phyloP scores from a whole-genome alignment of 441 rosid species.

The Geranium incanum region DNA sequence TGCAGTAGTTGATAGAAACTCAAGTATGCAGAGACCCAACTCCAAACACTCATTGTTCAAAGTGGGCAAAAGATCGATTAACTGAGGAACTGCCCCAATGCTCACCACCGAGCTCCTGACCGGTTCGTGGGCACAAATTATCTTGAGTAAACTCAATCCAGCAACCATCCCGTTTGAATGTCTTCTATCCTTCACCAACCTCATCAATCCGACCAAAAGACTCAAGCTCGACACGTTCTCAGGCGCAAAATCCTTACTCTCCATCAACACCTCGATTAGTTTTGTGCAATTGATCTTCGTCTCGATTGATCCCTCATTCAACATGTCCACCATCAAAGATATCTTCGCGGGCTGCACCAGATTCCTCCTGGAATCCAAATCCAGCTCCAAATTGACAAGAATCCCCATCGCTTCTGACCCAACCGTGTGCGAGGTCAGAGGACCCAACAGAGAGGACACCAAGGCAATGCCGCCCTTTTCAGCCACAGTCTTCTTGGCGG shows the following conservation, averaged over 20 bases:
- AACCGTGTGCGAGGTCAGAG: constrained; percentile 71
- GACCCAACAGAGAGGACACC: constrained; percentile 57
- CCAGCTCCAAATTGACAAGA: constrained; percentile 62
- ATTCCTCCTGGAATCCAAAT: constrained; percentile 41
- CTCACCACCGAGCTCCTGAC: constrained; percentile 50
- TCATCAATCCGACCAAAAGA: constrained; percentile 69
- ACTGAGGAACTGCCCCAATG: constrained; percentile 61
- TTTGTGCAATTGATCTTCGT: constrained; percentile 68
- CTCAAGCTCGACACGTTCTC: constrained; percentile 61
- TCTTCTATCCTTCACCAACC: constrained; percentile 65
- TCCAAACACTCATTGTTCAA: constrained; percentile 61
- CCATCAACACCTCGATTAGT: constrained; percentile 52
- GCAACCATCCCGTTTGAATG: constrained; percentile 46
- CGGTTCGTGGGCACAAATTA: constrained; percentile 46
- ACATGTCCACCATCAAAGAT: constrained; percentile 71
- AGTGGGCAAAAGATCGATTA: constrained; percentile 54
- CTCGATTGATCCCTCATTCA: constrained; percentile 76
- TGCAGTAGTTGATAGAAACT: constrained; percentile 43
- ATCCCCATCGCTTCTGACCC: constrained; percentile 78
- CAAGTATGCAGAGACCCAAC: constrained; percentile 50
- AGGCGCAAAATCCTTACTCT: constrained; percentile 18
- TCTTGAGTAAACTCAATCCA: constrained; percentile 52
- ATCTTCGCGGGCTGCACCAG: constrained; percentile 74
- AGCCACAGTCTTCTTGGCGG: constrained; percentile 51
- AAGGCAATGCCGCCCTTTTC: constrained; percentile 24